These are phyloP conservation scores for Chlorociboria aeruginascens DNA, from an alignment of 495 filamentous ascomycete species.

Conservation along the genomic window DNA sequence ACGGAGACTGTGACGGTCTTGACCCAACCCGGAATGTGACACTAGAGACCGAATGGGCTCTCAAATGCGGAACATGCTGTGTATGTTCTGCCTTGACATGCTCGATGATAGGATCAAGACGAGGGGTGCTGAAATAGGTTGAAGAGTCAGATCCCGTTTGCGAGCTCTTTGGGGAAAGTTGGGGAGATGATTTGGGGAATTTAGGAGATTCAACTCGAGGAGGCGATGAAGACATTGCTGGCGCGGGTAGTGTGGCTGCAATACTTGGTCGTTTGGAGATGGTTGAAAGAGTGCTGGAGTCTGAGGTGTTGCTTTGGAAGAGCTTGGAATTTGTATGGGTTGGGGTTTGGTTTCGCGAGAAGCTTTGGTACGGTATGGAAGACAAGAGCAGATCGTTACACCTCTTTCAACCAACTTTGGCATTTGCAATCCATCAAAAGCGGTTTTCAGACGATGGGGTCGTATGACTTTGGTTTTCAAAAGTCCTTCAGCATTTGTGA, in stretches of 20 bases:
- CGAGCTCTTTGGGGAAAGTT: constrained; percentile 5
- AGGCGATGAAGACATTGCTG: background rate
- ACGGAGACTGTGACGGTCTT: constrained; percentile 1
- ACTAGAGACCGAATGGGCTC: constrained; percentile 5
- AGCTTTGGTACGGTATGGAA: too few species aligned
- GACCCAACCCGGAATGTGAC: constrained; percentile 11
- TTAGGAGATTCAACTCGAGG: background rate
- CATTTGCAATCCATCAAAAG: too few species aligned
- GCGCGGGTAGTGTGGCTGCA: background rate
- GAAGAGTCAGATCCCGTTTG: constrained; percentile 1
- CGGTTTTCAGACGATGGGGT: too few species aligned
- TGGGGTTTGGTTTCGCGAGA: too few species aligned
- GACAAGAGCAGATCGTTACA: too few species aligned
- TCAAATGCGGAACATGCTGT: background rate
- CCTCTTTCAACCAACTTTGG: too few species aligned
- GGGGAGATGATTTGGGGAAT: background rate
- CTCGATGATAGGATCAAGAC: constrained; percentile 16
- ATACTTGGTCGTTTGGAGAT: background rate
- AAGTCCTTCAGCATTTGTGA: too few species aligned
- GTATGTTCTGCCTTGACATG: constrained; percentile 15
- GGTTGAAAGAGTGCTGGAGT: too few species aligned
- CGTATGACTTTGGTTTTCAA: too few species aligned
- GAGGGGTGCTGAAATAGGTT: constrained; percentile 1
- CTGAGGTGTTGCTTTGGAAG: too few species aligned
- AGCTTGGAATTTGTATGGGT: too few species aligned